Conservation (phyloP, 2,329 filamentous ascomycete species). For the Didymella keratinophila region DNA sequence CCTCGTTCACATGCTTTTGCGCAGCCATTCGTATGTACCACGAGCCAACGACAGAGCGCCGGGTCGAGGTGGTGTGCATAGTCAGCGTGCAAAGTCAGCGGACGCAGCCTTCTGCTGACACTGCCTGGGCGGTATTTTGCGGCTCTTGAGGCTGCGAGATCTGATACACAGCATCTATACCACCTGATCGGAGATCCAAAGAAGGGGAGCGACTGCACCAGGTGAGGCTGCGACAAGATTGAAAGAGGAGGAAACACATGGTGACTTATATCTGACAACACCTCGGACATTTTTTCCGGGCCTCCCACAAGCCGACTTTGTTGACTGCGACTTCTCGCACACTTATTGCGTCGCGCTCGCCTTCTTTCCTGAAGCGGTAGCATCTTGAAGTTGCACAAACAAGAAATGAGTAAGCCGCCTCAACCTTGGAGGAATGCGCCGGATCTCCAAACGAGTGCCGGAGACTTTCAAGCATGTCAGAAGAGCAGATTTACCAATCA, state of each 20-base stretch:
- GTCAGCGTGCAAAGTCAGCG: neutral
- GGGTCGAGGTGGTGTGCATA: neutral
- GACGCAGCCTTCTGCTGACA: constrained; percentile 1
- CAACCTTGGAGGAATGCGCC: constrained; percentile 9
- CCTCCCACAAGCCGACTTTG: neutral
- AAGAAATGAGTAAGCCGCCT: constrained; percentile 11
- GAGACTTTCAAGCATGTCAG: neutral
- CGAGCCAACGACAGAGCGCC: neutral
- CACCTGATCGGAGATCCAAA: neutral
- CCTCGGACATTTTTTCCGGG: neutral
- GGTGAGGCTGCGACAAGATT: neutral
- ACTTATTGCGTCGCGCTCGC: neutral
- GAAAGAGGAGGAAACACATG: neutral
- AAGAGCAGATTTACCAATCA: constrained; percentile 13
- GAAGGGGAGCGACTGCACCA: no score
- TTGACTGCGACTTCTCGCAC: neutral
- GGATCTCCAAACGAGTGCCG: constrained; percentile 3
- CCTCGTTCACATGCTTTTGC: constrained; percentile 1
- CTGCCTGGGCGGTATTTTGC: neutral
- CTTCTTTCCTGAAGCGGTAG: neutral
- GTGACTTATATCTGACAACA: no score
- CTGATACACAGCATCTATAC: neutral
- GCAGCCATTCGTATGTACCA: neutral
- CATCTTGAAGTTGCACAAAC: constrained; percentile 15
- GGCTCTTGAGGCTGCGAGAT: constrained; percentile 5